Evolutionary conservation across 2,329 filamentous ascomycete genomes (phyloP).

Genomic region (Hirsutella minnesotensis): DNA sequence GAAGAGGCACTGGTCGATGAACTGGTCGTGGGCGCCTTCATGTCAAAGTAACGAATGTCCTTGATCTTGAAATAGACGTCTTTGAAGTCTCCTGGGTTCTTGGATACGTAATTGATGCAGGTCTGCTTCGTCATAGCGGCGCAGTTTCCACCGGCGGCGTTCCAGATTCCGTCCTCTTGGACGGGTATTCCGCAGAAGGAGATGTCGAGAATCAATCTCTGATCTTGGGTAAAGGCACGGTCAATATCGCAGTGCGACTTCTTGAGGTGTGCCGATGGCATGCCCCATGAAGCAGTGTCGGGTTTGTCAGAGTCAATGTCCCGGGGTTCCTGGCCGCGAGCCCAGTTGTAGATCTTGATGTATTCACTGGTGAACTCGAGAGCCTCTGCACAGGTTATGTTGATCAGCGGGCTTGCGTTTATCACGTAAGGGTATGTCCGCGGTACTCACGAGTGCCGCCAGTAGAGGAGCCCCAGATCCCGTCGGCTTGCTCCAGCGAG

Average conservation of each 20-base stretch:
- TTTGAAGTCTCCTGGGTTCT: slow-evolving; percentile 21
- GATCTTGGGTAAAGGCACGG: no score
- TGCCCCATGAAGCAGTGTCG: slow-evolving; percentile 52
- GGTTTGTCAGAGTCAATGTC: slow-evolving; percentile 33
- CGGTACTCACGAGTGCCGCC: no score
- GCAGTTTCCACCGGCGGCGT: slow-evolving; percentile 10
- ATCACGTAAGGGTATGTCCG: no score
- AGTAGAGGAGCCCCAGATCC: no score
- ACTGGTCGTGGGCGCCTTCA: no score
- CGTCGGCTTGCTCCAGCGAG: no score
- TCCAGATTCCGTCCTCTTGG: slow-evolving; percentile 20
- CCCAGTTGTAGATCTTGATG: slow-evolving; percentile 31
- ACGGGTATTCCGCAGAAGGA: slow-evolving; percentile 69
- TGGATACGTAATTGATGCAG: slow-evolving; percentile 20
- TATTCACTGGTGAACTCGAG: slow-evolving; percentile 28
- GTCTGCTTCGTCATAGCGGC: slow-evolving; percentile 18
- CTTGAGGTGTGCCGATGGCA: slow-evolving; percentile 49
- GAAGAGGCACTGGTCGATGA: no score
- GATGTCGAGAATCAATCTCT: no score
- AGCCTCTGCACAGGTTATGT: slow-evolving; percentile 20
- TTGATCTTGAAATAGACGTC: slow-evolving; percentile 35
- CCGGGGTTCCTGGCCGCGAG: slow-evolving; percentile 14
- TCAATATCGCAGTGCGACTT: no score
- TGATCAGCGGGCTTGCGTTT: no score
- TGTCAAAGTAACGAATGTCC: slow-evolving; percentile 23